Conservation (phyloP, 352 stramenopile species). For the Blastocystis sp. region DNA sequence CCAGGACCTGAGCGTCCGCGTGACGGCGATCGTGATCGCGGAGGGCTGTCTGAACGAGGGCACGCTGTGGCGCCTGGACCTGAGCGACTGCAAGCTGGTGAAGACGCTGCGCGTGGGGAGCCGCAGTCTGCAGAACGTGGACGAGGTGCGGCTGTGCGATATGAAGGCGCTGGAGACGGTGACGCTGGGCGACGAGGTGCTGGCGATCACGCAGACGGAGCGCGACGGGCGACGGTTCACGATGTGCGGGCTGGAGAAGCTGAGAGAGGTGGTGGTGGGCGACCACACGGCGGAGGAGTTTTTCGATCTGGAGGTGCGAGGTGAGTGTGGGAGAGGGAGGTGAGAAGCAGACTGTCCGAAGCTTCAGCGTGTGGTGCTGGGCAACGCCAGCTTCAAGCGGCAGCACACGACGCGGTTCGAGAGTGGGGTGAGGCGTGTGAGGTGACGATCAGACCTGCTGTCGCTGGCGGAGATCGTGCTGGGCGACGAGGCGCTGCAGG, state of each 20-base stretch:
- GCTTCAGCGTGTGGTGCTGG: neutral
- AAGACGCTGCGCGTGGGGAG: neutral
- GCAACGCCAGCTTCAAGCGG: neutral
- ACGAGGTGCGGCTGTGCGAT: neutral
- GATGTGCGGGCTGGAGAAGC: neutral
- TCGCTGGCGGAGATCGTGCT: constrained; percentile 17
- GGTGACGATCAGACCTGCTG: neutral
- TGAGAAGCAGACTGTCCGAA: constrained; percentile 7
- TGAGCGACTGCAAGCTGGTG: neutral
- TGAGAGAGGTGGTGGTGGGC: constrained; percentile 17
- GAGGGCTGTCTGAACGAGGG: neutral
- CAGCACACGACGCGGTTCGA: neutral
- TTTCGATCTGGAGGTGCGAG: neutral
- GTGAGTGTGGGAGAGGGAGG: neutral
- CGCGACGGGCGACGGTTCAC: neutral
- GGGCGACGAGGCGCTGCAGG: neutral
- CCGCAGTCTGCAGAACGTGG: neutral
- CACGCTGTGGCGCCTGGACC: neutral
- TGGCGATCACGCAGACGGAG: neutral
- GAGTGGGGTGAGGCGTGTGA: neutral
- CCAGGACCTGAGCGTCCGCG: neutral
- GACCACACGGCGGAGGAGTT: neutral
- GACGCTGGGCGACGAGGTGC: neutral
- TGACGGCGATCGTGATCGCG: neutral
- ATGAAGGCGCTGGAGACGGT: neutral